Evolutionary conservation across 768 basidiomycete genomes (phyloP).

Genomic region (Psilocybe sp.): DNA sequence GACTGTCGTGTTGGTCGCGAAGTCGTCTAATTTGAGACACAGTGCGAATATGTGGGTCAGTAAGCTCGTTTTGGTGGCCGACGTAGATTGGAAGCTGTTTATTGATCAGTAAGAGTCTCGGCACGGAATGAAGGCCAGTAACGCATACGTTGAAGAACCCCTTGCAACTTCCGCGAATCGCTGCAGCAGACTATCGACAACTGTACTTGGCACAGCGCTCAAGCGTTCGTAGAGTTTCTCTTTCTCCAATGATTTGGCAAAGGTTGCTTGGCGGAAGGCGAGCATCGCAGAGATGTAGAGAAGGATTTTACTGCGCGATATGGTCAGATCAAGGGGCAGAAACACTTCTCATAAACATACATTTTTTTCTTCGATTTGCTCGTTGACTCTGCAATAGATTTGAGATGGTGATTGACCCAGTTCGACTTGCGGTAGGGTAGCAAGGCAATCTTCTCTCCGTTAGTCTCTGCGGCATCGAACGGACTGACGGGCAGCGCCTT

Average conservation of each 20-base stretch:
- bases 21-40: slow-evolving; percentile 77
- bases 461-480: slow-evolving; percentile 49
- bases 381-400: slow-evolving; percentile 38
- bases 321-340: not conserved
- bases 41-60: slow-evolving; percentile 80
- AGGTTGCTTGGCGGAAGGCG: slow-evolving; percentile 52
- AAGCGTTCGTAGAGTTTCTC: slow-evolving; percentile 56
- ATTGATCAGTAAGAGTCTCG: not conserved
- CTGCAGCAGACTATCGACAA: slow-evolving; percentile 72
- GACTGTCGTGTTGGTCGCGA: slow-evolving; percentile 60
- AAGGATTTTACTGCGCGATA: slow-evolving; percentile 59
- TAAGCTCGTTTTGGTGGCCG: slow-evolving; percentile 67
- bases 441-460: slow-evolving; percentile 47
- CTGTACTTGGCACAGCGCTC: slow-evolving; percentile 51
- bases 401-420: slow-evolving; percentile 73
- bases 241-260: slow-evolving; percentile 40
- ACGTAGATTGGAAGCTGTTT: slow-evolving; percentile 54
- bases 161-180: slow-evolving; percentile 79
- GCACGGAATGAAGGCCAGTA: not conserved
- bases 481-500: slow-evolving; percentile 58
- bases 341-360: slow-evolving; percentile 45
- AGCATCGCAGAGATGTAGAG: slow-evolving; percentile 85
- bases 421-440: slow-evolving; percentile 61
- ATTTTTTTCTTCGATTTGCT: slow-evolving; percentile 54
- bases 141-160: slow-evolving; percentile 59